Conservation (phyloP, 495 filamentous ascomycete species). For the Penicillium subrubescens region DNA sequence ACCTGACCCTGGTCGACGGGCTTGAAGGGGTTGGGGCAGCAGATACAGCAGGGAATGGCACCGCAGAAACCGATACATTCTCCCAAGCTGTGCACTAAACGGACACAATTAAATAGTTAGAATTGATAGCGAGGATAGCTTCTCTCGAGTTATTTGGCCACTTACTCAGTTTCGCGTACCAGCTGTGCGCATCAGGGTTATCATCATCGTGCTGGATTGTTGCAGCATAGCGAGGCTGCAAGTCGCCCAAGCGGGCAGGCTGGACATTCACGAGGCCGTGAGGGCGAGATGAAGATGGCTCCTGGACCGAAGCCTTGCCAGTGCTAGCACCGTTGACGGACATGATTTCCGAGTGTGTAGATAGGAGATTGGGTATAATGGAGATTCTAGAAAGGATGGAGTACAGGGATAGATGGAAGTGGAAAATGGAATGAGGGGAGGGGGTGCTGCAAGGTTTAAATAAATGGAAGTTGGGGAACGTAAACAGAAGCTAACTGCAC, state of each 20-base stretch:
- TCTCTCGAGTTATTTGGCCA: not conserved
- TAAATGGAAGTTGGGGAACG: not conserved
- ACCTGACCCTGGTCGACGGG: conserved; percentile 91
- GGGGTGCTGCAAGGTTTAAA: conserved; percentile 11
- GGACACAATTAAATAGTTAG: conserved; percentile 14
- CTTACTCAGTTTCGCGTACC: conserved; percentile 89
- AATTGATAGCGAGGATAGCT: not conserved
- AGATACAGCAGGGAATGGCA: conserved; percentile 89
- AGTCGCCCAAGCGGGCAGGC: conserved; percentile 77
- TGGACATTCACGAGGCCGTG: conserved; percentile 70
- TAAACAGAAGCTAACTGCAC: not conserved
- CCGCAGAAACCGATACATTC: conserved; percentile 76
- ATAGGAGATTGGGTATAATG: not conserved
- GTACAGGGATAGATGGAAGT: not conserved
- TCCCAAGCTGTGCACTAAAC: conserved; percentile 72
- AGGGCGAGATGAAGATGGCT: not conserved
- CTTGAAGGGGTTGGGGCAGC: conserved; percentile 97
- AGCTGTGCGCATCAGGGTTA: conserved; percentile 75
- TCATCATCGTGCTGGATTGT: conserved; percentile 65
- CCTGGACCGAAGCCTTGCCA: conserved; percentile 45
- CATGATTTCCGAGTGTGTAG: conserved; percentile 20
- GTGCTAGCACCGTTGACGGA: conserved; percentile 34
- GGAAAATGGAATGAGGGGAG: not conserved
- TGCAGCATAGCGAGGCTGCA: conserved; percentile 87
- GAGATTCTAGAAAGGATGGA: not conserved